Percentiles rank a stretch among this genome's conserved stretches.
phyloP scores from a whole-genome alignment of 2,329 filamentous ascomycete species.

The Hymenotorrendiella dingleyae region DNA sequence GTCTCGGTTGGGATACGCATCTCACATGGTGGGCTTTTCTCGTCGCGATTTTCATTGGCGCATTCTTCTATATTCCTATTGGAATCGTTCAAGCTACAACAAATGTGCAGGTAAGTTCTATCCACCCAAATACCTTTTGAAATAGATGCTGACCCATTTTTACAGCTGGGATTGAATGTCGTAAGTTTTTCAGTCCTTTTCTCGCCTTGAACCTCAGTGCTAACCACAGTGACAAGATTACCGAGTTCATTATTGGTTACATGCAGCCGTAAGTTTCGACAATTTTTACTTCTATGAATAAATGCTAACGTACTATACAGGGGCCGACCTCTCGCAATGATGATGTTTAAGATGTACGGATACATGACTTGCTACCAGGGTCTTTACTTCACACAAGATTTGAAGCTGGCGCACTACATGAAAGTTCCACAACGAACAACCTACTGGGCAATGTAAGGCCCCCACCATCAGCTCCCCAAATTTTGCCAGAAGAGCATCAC shows the following conservation, averaged over 20 bases:
- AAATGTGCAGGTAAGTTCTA: no score
- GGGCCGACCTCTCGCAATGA: constrained; percentile 61
- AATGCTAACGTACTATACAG: background rate
- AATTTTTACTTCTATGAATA: no score
- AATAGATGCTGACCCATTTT: no score
- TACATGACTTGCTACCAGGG: constrained; percentile 43
- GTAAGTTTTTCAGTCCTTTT: background rate
- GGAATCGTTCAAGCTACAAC: constrained; percentile 42
- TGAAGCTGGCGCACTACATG: constrained; percentile 49
- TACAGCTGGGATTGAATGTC: constrained; percentile 43
- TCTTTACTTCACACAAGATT: constrained; percentile 41
- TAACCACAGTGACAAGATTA: constrained; percentile 26
- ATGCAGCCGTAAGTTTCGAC: constrained; percentile 29
- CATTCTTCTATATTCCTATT: constrained; percentile 29
- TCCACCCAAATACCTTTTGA: no score
- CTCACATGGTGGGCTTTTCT: constrained; percentile 33
- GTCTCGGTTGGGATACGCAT: constrained; percentile 20
- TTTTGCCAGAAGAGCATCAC: no score
- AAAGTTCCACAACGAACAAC: constrained; percentile 58
- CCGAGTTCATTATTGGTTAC: constrained; percentile 44
- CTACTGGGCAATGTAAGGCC: constrained; percentile 58
- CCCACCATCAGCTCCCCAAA: no score
- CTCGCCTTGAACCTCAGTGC: background rate
- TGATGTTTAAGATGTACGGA: constrained; percentile 72
- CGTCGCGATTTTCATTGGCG: constrained; percentile 28